Percentiles rank a stretch among this genome's conserved stretches.
These are phyloP conservation scores for Lactifluus piperatus DNA, from an alignment of 768 basidiomycete species.

Conservation along the genomic window DNA sequence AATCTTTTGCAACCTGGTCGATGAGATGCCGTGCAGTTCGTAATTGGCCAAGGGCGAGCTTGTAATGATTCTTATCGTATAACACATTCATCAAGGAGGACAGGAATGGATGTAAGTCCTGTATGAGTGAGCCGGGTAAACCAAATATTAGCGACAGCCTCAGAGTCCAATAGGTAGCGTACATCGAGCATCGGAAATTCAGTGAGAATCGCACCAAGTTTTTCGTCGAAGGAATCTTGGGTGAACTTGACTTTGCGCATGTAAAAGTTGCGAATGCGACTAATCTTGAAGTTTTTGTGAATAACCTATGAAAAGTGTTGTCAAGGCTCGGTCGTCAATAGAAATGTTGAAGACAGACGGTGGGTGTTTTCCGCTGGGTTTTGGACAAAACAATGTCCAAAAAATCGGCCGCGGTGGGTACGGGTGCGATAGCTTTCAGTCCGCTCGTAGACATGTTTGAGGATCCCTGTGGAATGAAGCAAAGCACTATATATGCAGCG, in stretches of 20 bases:
- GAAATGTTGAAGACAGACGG: constrained; percentile 39
- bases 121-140: not conserved
- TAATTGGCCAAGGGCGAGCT: constrained; percentile 94
- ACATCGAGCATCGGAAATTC: constrained; percentile 99
- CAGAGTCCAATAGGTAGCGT: constrained; percentile 28
- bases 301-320: constrained; percentile 54
- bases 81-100: constrained; percentile 95
- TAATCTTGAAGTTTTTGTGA: constrained; percentile 99
- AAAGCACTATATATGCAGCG: too few species aligned
- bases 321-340: not conserved
- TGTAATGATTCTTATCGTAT: constrained; percentile 99
- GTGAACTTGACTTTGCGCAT: constrained; percentile 99
- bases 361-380: constrained; percentile 96
- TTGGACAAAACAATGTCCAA: constrained; percentile 88
- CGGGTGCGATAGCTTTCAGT: constrained; percentile 96
- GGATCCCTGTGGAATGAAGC: too few species aligned
- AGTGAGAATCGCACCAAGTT: constrained; percentile 82
- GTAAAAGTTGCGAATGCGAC: constrained; percentile 94
- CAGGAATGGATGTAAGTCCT: constrained; percentile 94
- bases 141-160: not conserved
- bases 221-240: constrained; percentile 94
- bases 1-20: constrained; percentile 95
- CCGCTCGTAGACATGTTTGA: constrained; percentile 77
- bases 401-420: constrained; percentile 92
- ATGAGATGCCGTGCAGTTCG: constrained; percentile 94